A percentile compares a stretch with the other conserved stretches of the same genome.
Conservation (phyloP, 805 yeast species). For the Wickerhamomyces xylosicus region DNA sequence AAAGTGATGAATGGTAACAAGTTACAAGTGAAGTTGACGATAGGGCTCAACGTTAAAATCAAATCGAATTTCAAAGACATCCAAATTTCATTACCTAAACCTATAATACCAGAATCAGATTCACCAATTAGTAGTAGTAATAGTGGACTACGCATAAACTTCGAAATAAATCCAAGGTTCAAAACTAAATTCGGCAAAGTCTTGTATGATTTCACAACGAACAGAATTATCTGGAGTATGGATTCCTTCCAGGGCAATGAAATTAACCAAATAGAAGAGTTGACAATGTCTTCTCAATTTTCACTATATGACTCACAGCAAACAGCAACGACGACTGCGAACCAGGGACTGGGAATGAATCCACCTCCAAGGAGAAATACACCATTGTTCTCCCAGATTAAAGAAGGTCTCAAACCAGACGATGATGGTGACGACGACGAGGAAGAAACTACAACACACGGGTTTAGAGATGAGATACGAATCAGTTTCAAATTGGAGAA, state of each 20-base stretch:
- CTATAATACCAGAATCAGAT: too few relatives aligned
- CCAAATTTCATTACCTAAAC: conserved; percentile 46
- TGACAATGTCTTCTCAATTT: conserved; percentile 38
- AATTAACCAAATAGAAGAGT: not conserved
- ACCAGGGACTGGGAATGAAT: conserved; percentile 16
- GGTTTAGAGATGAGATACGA: conserved; percentile 19
- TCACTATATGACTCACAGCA: not conserved
- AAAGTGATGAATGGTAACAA: not conserved
- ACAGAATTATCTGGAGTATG: conserved; percentile 65
- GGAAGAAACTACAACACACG: conserved; percentile 12
- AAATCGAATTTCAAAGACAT: conserved; percentile 52
- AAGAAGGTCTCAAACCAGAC: too few relatives aligned
- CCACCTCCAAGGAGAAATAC: conserved; percentile 16
- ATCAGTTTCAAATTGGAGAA: conserved; percentile 57
- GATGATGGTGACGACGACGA: conserved; percentile 1
- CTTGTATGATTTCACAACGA: conserved; percentile 57
- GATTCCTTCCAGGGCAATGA: conserved; percentile 28
- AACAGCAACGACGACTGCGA: not conserved
- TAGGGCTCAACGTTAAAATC: conserved; percentile 38
- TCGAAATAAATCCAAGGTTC: conserved; percentile 35
- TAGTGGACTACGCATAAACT: not conserved
- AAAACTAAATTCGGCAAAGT: conserved; percentile 68
- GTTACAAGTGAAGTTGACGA: conserved; percentile 30
- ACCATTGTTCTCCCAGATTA: conserved; percentile 16
- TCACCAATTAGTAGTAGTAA: not conserved